phyloP scores from a whole-genome alignment of 208 protist genomes.

The Trypanosoma lewisi region DNA sequence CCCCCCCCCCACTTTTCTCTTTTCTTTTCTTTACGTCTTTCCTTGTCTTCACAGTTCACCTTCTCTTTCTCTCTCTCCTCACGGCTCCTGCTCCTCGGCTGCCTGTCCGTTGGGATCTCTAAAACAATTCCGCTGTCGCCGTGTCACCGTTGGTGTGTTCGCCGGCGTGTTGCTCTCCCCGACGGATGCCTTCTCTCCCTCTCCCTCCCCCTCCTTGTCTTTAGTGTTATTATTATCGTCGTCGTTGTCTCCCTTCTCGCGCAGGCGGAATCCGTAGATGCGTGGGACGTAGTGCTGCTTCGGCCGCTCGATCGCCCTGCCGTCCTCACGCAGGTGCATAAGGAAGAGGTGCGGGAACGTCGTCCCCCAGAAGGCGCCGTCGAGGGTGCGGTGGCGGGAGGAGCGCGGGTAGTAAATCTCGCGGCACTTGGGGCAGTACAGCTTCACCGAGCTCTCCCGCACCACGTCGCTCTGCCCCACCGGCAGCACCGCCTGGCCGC shows the following conservation, averaged over 20 bases:
- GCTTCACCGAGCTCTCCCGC: constrained; percentile 91
- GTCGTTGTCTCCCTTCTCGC: constrained; percentile 23
- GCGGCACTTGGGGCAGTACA: constrained; percentile 97
- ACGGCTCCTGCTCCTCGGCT: background rate
- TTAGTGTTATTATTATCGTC: background rate
- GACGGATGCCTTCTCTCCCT: background rate
- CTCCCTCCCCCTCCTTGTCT: background rate
- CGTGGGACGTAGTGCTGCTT: constrained; percentile 93
- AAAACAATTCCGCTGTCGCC: background rate
- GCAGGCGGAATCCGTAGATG: constrained; percentile 97
- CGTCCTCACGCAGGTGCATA: constrained; percentile 73
- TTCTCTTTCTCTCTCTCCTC: background rate
- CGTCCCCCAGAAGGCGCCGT: constrained; percentile 97
- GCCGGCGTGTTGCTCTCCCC: background rate
- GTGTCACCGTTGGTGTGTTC: background rate
- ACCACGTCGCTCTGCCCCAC: constrained; percentile 95
- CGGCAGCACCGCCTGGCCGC: constrained; percentile 94
- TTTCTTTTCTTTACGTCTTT: constrained; percentile 12
- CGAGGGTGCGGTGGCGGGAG: constrained; percentile 90
- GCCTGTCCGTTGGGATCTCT: constrained; percentile 4
- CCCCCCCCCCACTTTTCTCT: background rate
- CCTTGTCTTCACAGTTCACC: constrained; percentile 7
- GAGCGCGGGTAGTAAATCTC: constrained; percentile 97
- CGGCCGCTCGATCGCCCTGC: constrained; percentile 39
- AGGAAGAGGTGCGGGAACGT: constrained; percentile 96